Evolutionary conservation across 176 grass and related monocot species (phyloP).

Genomic region (Zizania latifolia): DNA sequence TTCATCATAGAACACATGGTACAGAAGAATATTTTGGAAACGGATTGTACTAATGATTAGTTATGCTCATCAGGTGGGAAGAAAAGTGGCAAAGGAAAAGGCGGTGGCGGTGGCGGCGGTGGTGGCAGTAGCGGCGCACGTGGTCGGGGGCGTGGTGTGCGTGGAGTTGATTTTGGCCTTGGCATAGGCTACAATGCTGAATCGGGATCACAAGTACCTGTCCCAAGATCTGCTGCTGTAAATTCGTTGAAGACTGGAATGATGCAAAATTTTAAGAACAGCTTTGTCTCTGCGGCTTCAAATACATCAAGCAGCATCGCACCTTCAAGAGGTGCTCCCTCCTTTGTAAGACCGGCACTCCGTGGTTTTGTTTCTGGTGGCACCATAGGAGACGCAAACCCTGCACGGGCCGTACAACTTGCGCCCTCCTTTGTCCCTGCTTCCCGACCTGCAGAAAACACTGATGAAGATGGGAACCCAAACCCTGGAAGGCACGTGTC

Average conservation of each 20-base stretch:
- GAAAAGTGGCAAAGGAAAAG: conserved; percentile 79
- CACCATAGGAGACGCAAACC: conserved; percentile 50
- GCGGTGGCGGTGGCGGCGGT: conserved; percentile 28
- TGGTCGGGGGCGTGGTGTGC: conserved; percentile 70
- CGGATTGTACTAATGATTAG: conserved; percentile 3
- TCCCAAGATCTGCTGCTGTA: conserved; percentile 52
- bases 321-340: neutral
- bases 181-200: conserved; percentile 85
- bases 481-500: conserved; percentile 47
- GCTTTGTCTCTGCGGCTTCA: conserved; percentile 74
- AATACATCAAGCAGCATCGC: conserved; percentile 36
- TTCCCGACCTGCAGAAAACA: conserved; percentile 34
- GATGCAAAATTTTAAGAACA: conserved; percentile 86
- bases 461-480: conserved; percentile 40
- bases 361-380: conserved; percentile 92
- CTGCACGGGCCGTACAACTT: conserved; percentile 4
- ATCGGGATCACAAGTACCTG: conserved; percentile 49
- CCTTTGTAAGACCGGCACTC: conserved; percentile 51
- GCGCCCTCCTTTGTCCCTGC: conserved; percentile 33
- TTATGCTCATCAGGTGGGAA: conserved; percentile 60
- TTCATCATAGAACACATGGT: conserved; percentile 7
- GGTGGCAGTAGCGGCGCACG: neutral
- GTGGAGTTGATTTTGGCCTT: conserved; percentile 94
- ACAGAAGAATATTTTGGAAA: neutral
- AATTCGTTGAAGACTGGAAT: conserved; percentile 73